Evolutionary conservation across 306 rosid species (phyloP).

Genomic region (Dryas alaskensis): DNA sequence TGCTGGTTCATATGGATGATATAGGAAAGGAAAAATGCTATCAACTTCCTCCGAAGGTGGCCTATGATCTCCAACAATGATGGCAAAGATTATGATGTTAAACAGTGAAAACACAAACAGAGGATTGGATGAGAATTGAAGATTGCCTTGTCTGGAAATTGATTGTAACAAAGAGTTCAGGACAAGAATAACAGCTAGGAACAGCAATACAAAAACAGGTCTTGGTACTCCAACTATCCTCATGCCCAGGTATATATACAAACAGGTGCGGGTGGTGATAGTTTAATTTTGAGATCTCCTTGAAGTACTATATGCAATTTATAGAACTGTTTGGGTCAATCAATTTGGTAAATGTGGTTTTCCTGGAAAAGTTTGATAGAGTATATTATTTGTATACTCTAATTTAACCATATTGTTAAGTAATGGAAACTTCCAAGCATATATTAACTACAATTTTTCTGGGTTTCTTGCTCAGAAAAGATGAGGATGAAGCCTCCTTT

Average conservation of each 20-base stretch:
- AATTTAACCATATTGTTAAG: neutral
- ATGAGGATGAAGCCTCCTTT: neutral
- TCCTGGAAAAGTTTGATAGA: conserved; percentile 22
- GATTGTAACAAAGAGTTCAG: conserved; percentile 12
- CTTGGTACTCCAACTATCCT: conserved; percentile 18
- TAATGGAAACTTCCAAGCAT: conserved; percentile 11
- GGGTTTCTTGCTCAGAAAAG: neutral
- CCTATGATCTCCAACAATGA: conserved; percentile 21
- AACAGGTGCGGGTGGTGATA: neutral
- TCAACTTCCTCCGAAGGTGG: conserved; percentile 24
- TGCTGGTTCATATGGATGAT: conserved; percentile 15
- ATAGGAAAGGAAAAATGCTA: neutral
- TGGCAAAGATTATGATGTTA: conserved; percentile 30
- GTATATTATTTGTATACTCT: conserved; percentile 11
- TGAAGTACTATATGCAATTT: neutral
- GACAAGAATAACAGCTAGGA: conserved; percentile 6
- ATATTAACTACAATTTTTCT: neutral
- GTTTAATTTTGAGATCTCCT: conserved; percentile 1
- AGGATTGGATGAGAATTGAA: conserved; percentile 22
- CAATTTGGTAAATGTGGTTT: conserved; percentile 4
- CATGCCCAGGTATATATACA: conserved; percentile 14
- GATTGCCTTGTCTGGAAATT: neutral
- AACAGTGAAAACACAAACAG: conserved; percentile 31
- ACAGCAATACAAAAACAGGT: conserved; percentile 14
- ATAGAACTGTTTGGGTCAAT: conserved; percentile 9